Evolutionary conservation across 805 yeast species (phyloP), one percentile per base, ranked within the genome.

Genomic region (Lipomyces kockii): DNA sequence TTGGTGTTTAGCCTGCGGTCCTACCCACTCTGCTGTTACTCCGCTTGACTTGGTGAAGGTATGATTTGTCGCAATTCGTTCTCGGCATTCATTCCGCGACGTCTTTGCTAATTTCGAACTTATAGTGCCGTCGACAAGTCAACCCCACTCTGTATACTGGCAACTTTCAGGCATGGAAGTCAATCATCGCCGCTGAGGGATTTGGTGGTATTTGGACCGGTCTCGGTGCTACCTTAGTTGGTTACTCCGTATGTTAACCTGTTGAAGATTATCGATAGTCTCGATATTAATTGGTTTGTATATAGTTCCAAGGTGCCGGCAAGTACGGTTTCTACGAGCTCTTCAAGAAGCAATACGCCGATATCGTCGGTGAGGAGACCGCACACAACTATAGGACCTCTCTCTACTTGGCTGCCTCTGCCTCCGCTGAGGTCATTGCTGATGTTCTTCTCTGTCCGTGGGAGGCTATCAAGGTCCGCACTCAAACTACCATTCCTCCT

Each of bases 251-350:
- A 58, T 20, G 66, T 25, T 49, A 32, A 27, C n/a, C 29, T 14
- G 17, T 43, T 43, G 20, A n/a, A 6, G 22, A 17, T n/a, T 43
- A 7, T 43, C 22, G 22, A 8, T n/a, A n/a, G 8, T 43, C 25
- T 6, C 49, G 49, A n/a, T 43, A 43, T n/a, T 43, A 43, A 58
- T n/a, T 46, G 20, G 14, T 14, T 22, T n/a, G 27, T 51, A 43
- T 9, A 7, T 53, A 63, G 67, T 82, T 93, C 75, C 99, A 94
- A 81, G 98, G 99, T 75, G 97, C 97, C 60, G 97, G 97, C 75
- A 94, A 94, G 80, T 94, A 94, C 80, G 99, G 99, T 37, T 88
- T 92, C 78, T 94, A 95, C 80, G 98, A 94, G 80, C 84, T 82
- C 74, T 94, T 94, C 85, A 94, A 94, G 81, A 87, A 89, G 80